These are phyloP conservation scores for Hirschioporus abietinus DNA, from an alignment of 768 basidiomycete genomes.

Conservation along the genomic window DNA sequence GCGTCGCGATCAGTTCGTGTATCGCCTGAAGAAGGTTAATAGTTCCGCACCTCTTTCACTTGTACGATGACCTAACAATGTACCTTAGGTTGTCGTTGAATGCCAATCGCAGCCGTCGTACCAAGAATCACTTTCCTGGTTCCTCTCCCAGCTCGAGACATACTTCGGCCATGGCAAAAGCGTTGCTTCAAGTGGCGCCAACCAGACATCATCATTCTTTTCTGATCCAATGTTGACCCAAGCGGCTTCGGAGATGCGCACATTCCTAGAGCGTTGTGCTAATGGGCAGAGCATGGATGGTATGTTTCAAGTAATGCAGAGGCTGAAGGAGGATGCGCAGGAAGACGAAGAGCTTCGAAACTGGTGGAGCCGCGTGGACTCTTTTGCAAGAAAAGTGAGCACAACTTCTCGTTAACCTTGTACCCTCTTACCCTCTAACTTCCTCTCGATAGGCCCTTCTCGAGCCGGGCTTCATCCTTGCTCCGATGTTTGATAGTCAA, in stretches of 20 bases:
- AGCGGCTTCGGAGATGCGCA: slow-evolving; percentile 33
- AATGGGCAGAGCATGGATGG: slow-evolving; percentile 36
- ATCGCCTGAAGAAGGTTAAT: slow-evolving; percentile 44
- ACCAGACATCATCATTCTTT: slow-evolving; percentile 13
- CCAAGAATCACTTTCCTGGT: slow-evolving; percentile 29
- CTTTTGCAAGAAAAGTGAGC: slow-evolving; percentile 26
- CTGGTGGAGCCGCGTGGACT: slow-evolving; percentile 33
- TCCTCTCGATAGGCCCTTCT: slow-evolving; percentile 21
- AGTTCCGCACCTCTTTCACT: not conserved
- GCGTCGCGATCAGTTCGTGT: slow-evolving; percentile 44
- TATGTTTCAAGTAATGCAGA: slow-evolving; percentile 35
- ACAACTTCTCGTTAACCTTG: not conserved
- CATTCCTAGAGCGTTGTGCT: slow-evolving; percentile 44
- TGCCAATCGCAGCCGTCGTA: slow-evolving; percentile 43
- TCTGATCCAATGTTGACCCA: slow-evolving; percentile 31
- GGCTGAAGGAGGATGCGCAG: slow-evolving; percentile 37
- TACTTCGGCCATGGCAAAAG: slow-evolving; percentile 29
- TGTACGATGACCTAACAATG: not conserved
- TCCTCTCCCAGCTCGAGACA: slow-evolving; percentile 19
- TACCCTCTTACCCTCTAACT: not conserved
- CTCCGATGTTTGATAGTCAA: slow-evolving; percentile 36
- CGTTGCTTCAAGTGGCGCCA: slow-evolving; percentile 17
- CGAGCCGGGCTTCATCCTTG: slow-evolving; percentile 40
- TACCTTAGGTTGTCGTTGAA: slow-evolving; percentile 30
- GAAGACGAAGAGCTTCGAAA: slow-evolving; percentile 36